Evolutionary conservation across 2,329 filamentous ascomycete species (phyloP).

Genomic region (Fusarium scirpi): DNA sequence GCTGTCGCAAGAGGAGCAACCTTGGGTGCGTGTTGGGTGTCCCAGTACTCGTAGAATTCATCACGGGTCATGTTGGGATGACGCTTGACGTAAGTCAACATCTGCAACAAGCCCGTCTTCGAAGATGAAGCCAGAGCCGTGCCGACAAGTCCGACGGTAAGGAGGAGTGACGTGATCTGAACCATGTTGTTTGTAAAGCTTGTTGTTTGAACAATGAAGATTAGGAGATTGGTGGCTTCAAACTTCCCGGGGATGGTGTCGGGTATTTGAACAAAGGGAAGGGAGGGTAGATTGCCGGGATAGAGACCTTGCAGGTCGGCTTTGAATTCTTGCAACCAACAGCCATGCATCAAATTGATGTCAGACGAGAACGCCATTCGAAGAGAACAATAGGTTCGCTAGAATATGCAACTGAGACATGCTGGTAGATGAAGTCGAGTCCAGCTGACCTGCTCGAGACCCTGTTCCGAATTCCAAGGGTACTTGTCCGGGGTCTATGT

Average conservation of each 20-base stretch:
- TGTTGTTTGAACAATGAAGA: background rate
- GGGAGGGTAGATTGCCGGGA: background rate
- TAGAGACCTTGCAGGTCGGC: background rate
- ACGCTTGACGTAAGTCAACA: slow-evolving; percentile 49
- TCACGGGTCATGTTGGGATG: slow-evolving; percentile 41
- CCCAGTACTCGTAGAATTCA: slow-evolving; percentile 50
- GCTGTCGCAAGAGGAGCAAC: slow-evolving; percentile 45
- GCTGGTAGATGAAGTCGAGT: background rate
- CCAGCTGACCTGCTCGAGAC: background rate
- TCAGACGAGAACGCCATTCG: background rate
- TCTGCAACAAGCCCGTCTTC: slow-evolving; percentile 48
- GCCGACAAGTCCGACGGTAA: background rate
- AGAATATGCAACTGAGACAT: slow-evolving; percentile 1
- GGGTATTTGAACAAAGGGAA: slow-evolving; percentile 53
- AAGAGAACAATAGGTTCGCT: background rate
- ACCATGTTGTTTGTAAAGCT: background rate
- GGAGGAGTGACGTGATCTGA: slow-evolving; percentile 19
- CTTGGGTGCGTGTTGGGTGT: slow-evolving; percentile 48
- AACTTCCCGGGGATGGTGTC: background rate
- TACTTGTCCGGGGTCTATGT: background rate
- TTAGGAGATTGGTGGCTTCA: background rate
- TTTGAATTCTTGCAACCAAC: background rate
- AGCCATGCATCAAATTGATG: background rate
- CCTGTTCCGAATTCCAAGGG: background rate
- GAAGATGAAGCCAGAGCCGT: slow-evolving; percentile 44